Base-by-base conservation (phyloP, 2,329 filamentous ascomycete genomes). In the Verticillium dahliae region DNA sequence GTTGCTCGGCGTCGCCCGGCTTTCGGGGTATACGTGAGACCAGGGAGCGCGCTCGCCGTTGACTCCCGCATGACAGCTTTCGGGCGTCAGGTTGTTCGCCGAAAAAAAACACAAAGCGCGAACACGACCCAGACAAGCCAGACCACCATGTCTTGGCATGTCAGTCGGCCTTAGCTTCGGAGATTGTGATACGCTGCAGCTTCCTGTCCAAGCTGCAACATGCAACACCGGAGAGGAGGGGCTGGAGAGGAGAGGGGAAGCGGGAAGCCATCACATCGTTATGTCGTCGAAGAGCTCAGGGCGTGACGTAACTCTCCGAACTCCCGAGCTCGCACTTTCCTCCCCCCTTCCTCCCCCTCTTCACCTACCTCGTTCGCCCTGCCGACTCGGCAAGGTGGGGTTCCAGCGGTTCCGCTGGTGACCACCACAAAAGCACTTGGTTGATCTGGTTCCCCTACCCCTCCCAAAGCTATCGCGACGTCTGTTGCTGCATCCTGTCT, bases 221-320 rank as follows among this genome's bases (percentile, higher is more conserved):
- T 27, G 27, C 27, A 27, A 27, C 27, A 27, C 27, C 27, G 27
- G 27, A 27, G 27, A 27, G 27, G 27, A 27, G 27, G 27, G 27
- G 27, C 27, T 27, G 27, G 27, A 27, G 27, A 27, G 4, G 27
- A 27, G 27, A 37, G 35, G 35, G 35, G 35, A 9, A 18, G n/a
- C 22, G 35, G 35, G 35, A 9, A 18, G n/a, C 22, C n/a, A 50
- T 50, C 45, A 50, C 45, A 27, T 50, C 45, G 45, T 7, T n/a
- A 50, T 50, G n/a, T 27, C 45, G 45, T 50, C 45, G 45, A n/a
- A 22, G 45, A 50, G 45, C 45, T n/a, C 18, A 50, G 11, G 45
- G 27, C 57, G 38, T 58, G 57, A 58, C 57, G 57, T 58, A 58
- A 58, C 57, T 58, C 45, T 39, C 57, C 57, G 57, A 58, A 41